A percentile compares a stretch with the other conserved stretches of the same genome.
Evolutionary conservation across 495 filamentous ascomycete genomes (phyloP).

Genomic region (Trichoderma erinaceum): DNA sequence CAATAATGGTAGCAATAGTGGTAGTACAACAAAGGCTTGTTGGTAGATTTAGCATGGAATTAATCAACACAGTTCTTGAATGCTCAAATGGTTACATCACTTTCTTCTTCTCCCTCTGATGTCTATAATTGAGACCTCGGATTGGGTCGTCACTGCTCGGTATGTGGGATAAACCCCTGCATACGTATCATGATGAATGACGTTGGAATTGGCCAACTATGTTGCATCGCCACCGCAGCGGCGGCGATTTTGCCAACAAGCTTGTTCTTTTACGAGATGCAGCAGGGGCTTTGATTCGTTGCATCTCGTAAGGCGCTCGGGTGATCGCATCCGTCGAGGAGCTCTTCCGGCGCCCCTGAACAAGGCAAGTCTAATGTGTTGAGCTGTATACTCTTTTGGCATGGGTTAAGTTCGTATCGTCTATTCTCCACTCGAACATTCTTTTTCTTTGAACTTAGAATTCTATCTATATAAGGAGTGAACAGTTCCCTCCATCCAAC

Average conservation of each 20-base stretch:
- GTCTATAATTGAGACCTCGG: background rate
- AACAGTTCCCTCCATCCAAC: background rate
- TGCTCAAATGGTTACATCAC: background rate
- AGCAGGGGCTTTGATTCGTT: background rate
- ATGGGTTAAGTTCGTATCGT: background rate
- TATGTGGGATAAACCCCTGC: background rate
- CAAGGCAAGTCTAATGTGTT: background rate
- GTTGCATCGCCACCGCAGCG: conserved; percentile 9
- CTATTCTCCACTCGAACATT: background rate
- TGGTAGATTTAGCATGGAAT: background rate
- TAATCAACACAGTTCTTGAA: background rate
- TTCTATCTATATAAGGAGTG: background rate
- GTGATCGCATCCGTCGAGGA: background rate
- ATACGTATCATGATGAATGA: background rate
- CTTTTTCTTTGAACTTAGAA: background rate
- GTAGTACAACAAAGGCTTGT: background rate
- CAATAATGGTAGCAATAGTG: background rate
- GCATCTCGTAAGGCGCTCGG: background rate
- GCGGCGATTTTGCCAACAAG: background rate
- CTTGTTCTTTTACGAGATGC: background rate
- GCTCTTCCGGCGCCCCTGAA: background rate
- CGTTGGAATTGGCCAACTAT: background rate
- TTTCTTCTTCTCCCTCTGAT: background rate
- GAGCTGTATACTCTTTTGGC: background rate
- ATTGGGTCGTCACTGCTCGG: background rate